A percentile compares a stretch with the other conserved stretches of the same genome.
Evolutionary conservation across 163 green algal genomes (phyloP).

Genomic region (Smithsoniella earleae): DNA sequence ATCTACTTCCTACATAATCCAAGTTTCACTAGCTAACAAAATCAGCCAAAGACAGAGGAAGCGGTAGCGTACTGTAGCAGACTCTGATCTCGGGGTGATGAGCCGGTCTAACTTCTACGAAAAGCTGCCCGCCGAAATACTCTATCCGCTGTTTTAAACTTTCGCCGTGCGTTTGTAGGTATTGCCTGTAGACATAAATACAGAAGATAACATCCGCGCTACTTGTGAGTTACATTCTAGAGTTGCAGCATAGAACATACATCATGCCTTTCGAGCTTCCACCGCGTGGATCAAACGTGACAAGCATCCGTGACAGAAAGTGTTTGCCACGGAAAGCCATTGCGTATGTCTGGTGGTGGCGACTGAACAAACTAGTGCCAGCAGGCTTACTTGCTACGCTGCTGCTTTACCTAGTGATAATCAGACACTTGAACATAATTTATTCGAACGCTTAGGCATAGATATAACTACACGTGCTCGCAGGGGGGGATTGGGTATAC

Average conservation of each 20-base stretch:
- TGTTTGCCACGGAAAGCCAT: slow-evolving; percentile 15
- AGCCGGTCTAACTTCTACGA: background rate
- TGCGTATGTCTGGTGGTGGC: too few species aligned
- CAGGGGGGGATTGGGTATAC: too few species aligned
- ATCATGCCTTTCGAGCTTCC: slow-evolving; percentile 27
- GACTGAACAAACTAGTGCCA: too few species aligned
- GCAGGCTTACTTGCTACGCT: too few species aligned
- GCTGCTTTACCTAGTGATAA: too few species aligned
- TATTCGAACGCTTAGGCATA: too few species aligned
- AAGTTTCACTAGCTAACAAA: too few species aligned
- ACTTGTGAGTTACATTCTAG: background rate
- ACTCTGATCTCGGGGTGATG: slow-evolving; percentile 27
- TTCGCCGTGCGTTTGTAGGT: background rate
- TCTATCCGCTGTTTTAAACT: background rate
- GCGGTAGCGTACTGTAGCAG: background rate
- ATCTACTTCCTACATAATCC: too few species aligned
- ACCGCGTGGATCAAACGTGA: slow-evolving; percentile 23
- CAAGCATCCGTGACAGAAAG: slow-evolving; percentile 17
- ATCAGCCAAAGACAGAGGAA: too few species aligned
- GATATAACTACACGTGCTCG: too few species aligned
- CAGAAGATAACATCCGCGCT: background rate
- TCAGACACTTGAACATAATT: too few species aligned
- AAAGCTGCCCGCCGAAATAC: background rate
- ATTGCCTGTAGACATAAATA: slow-evolving; percentile 10
- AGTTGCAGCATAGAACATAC: background rate